Conservation (phyloP, 2,329 filamentous ascomycete genomes). For the Dactylellina cionopaga region DNA sequence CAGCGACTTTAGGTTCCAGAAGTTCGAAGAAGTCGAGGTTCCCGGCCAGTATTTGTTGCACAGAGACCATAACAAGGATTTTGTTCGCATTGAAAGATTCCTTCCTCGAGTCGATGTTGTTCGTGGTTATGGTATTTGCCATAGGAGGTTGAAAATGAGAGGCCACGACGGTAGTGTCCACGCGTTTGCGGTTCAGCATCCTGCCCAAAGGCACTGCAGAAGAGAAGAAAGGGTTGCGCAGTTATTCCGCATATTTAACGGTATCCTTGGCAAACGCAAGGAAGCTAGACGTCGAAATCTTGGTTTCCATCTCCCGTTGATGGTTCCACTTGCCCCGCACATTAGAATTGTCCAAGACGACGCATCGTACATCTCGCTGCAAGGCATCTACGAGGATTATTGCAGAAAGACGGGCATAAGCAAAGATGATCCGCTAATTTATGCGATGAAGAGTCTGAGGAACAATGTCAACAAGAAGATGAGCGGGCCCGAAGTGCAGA, state of each 20-base stretch:
- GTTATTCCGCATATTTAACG: slow-evolving; percentile 97
- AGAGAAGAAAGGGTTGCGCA: slow-evolving; percentile 95
- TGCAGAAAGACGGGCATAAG: slow-evolving; percentile 85
- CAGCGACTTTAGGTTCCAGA: slow-evolving; percentile 95
- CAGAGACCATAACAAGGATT: slow-evolving; percentile 99
- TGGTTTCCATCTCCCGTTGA: slow-evolving; percentile 93
- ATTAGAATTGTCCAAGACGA: slow-evolving; percentile 97
- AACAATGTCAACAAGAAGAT: slow-evolving; percentile 51
- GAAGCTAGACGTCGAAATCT: slow-evolving; percentile 92
- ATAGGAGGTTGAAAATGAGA: slow-evolving; percentile 91
- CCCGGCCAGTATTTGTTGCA: slow-evolving; percentile 87
- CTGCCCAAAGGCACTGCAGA: slow-evolving; percentile 88
- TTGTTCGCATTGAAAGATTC: slow-evolving; percentile 96
- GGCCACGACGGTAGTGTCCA: slow-evolving; percentile 98
- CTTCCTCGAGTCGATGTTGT: slow-evolving; percentile 93
- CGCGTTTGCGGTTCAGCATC: slow-evolving; percentile 94
- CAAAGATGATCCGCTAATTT: slow-evolving; percentile 94
- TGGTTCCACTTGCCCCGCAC: slow-evolving; percentile 93
- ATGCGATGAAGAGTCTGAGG: slow-evolving; percentile 84
- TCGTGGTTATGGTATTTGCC: slow-evolving; percentile 87
- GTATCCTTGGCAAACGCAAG: slow-evolving; percentile 86
- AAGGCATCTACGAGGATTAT: slow-evolving; percentile 95
- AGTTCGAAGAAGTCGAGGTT: slow-evolving; percentile 98
- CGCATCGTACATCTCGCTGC: slow-evolving; percentile 89
- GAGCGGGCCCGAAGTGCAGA: slow-evolving; percentile 55